Evolutionary conservation across 2,329 filamentous ascomycete genomes (phyloP), one percentile per base, ranked within the genome.

Genomic region (Colletotrichum tofieldiae): DNA sequence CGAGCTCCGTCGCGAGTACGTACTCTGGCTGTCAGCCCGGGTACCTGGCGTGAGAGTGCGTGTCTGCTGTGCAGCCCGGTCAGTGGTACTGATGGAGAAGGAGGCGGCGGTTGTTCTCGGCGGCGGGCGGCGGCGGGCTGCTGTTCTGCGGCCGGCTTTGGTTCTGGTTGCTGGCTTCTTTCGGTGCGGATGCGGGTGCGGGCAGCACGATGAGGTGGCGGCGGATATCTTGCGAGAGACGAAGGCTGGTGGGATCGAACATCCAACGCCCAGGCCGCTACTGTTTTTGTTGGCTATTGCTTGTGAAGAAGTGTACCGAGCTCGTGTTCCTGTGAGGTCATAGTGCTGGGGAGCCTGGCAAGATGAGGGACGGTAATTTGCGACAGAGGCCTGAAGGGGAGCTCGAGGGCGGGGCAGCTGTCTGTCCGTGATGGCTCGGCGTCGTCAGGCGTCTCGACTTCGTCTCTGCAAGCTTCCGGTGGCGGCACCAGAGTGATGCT

Each of bases 261-360:
- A 26, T 45, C 16, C 49, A 23, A 39, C 39, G n/a, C n/a, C 35
- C 35, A 39, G 20, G n/a, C 18, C 41, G 54, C 54, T 58, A 18
- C 12, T 23, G 20, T 32, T 26, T 39, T 35, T 20, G 65, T 41
- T 62, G 49, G 41, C 35, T 61, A 56, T 43, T 64, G 52, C 43
- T 69, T 59, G 29, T 29, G 35, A 69, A 61, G 43, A 66, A 51
- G 20, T 61, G 61, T 51, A 56, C 37, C 55, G 56, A 61, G 41
- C 41, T 66, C 63, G 64, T 70, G 43, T 63, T 65, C 39, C 51
- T 63, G 60, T 74, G 72, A 74, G 72, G 72, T 74, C 72, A 74
- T 72, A 66, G 37, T 69, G 69, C 63, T 67, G 68, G 63, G 63
- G 58, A 55, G 51, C 70, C 61, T 32, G 55, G 63, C 11, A 49